phyloP scores from a whole-genome alignment of 208 protist species.

The Leishmania guyanensis region DNA sequence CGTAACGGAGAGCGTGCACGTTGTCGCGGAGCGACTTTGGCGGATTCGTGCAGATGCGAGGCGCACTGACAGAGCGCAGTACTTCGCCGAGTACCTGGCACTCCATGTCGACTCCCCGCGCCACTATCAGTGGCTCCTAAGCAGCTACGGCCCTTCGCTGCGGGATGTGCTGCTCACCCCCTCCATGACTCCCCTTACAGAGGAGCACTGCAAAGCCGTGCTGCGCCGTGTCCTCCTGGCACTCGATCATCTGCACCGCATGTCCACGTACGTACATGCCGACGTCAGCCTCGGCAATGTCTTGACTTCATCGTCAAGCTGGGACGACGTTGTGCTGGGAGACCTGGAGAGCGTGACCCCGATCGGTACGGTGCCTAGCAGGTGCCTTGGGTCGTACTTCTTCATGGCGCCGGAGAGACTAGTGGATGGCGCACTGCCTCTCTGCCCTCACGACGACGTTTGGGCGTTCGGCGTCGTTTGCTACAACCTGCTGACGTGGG shows the following conservation, averaged over 20 bases:
- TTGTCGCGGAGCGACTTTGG: conserved; percentile 12
- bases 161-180: conserved; percentile 24
- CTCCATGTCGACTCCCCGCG: conserved; percentile 34
- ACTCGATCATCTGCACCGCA: conserved; percentile 51
- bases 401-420: conserved; percentile 46
- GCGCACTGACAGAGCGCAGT: conserved; percentile 3
- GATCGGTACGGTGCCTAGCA: conserved; percentile 7
- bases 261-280: conserved; percentile 44
- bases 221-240: conserved; percentile 42
- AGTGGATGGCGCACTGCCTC: conserved; percentile 3
- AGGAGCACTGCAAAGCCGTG: conserved; percentile 14
- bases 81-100: conserved; percentile 43
- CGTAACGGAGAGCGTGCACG: conserved; percentile 15
- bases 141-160: conserved; percentile 37
- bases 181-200: not conserved
- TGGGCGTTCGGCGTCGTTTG: conserved; percentile 62
- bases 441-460: conserved; percentile 33
- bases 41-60: conserved; percentile 7
- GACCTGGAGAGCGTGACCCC: conserved; percentile 32
- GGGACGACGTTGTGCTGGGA: conserved; percentile 12
- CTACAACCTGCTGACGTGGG: conserved; percentile 42
- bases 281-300: conserved; percentile 70
- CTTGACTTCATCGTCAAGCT: conserved; percentile 13
- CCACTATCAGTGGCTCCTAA: conserved; percentile 44
- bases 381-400: conserved; percentile 27